Base-by-base conservation (phyloP, 1,284 basidiomycete species). In the Ceratobasidium sp. region DNA sequence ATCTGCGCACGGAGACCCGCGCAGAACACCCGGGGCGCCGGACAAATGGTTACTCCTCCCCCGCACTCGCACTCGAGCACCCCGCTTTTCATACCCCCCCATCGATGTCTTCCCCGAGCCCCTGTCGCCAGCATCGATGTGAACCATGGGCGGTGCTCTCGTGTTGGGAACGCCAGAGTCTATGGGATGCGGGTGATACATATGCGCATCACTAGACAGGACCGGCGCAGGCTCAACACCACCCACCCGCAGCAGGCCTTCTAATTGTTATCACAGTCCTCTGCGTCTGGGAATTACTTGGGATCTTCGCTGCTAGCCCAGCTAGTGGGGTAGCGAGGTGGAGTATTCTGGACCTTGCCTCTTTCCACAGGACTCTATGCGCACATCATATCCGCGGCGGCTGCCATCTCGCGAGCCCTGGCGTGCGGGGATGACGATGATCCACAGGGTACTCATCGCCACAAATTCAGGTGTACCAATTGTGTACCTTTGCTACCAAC, bases 1-100 rank as follows among this genome's bases (percentile, higher is more conserved):
- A 61, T 61, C 34, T 61, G 59, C 59, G 34, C 41, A 61, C 59
- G 59, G 59, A 61, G 59, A 43, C 58, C 58, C 39, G 34, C 58
- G 58, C 37, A 29, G 58, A 61, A 37, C 31, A 41, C 11, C 58
- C 39, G 58, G 58, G 58, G 58, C 58, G 39, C 58, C 58, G 58
- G 58, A 37, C 58, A 61, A 61, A 37, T 61, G 31, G 58, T 34
- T 61, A 61, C 37, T 39, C 16, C 53, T 39, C 58, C 58, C 58
- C 58, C 58, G 58, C 58, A 61, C 39, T 54, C 8, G 53, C 24
- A 13, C 27, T 54, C 31, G 31, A 29, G 53, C 24, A 39, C 58
- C 58, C 58, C 58, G 31, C 58, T 61, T 54, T 41, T 61, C 37
- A 2, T 34, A 34, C 31, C 31, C 31, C n/a, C 34, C 58, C 37